A percentile compares a stretch with the other conserved stretches of the same genome.
Conservation (phyloP, 2,329 filamentous ascomycete genomes). For the Zasmidium cellare region DNA sequence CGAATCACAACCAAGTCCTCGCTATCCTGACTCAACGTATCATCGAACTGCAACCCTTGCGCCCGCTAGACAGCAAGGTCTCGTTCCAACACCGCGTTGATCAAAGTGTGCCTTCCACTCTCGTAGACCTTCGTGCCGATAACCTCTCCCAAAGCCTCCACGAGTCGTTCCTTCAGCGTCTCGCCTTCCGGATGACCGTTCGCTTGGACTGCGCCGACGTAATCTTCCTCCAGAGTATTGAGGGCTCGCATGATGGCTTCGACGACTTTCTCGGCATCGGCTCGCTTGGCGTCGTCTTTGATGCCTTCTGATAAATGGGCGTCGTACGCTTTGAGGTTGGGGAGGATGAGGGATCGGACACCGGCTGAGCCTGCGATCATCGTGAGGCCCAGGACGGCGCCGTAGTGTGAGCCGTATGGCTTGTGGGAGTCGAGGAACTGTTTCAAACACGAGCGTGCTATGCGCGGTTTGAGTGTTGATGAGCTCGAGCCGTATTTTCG, state of each 20-base stretch:
- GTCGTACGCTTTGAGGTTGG: constrained; percentile 66
- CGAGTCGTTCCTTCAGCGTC: constrained; percentile 41
- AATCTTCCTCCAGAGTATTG: constrained; percentile 53
- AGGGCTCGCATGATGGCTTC: constrained; percentile 58
- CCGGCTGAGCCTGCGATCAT: constrained; percentile 71
- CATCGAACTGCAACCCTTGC: neutral
- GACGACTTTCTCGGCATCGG: constrained; percentile 63
- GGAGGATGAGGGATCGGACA: constrained; percentile 64
- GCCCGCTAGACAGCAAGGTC: constrained; percentile 27
- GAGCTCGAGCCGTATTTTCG: constrained; percentile 79
- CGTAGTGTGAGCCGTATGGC: constrained; percentile 81
- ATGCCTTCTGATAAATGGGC: constrained; percentile 58
- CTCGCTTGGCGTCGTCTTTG: constrained; percentile 55
- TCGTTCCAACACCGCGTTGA: constrained; percentile 41
- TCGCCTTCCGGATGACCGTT: constrained; percentile 45
- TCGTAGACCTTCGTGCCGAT: constrained; percentile 43
- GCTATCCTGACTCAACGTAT: neutral
- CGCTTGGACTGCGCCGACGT: constrained; percentile 24
- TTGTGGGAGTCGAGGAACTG: constrained; percentile 85
- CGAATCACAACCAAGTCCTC: neutral
- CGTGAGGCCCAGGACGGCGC: constrained; percentile 77
- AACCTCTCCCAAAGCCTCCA: constrained; percentile 47
- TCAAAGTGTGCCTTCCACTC: constrained; percentile 37
- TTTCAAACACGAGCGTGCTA: constrained; percentile 91
- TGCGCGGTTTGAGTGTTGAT: constrained; percentile 78